These are phyloP conservation scores for Trypanosomatidae sp. DNA, from an alignment of 208 protist genomes.

Conservation along the genomic window DNA sequence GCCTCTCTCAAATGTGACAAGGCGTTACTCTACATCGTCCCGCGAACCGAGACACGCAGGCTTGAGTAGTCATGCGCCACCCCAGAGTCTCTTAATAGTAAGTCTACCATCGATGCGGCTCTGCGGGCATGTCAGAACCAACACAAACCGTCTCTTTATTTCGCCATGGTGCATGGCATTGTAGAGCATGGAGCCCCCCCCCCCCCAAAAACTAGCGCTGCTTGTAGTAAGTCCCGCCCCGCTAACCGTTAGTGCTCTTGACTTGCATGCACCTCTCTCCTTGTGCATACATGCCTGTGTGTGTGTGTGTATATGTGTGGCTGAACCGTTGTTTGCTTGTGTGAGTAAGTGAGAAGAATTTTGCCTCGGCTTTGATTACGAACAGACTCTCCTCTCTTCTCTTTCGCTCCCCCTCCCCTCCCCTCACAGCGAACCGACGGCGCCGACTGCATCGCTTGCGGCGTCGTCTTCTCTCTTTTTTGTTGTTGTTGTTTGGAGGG, in stretches of 20 bases:
- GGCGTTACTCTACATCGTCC: not conserved
- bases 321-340: not conserved
- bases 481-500: not conserved
- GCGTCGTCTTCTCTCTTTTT: not conserved
- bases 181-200: not conserved
- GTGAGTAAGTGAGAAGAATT: not conserved
- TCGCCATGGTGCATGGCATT: not conserved
- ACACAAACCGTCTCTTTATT: not conserved
- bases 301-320: not conserved
- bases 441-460: not conserved
- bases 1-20: not conserved
- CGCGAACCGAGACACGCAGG: not conserved
- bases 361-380: not conserved
- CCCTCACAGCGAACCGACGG: not conserved
- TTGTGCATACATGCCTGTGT: not conserved
- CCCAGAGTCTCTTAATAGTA: not conserved
- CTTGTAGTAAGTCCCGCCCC: not conserved
- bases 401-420: not conserved
- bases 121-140: not conserved
- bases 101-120: not conserved
- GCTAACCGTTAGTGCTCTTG: not conserved
- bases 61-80: too few species aligned
- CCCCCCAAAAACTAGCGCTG: not conserved
- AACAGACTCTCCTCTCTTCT: not conserved
- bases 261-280: not conserved